Evolutionary conservation across 441 rosid species (phyloP).

Genomic region (Gossypium davidsonii): DNA sequence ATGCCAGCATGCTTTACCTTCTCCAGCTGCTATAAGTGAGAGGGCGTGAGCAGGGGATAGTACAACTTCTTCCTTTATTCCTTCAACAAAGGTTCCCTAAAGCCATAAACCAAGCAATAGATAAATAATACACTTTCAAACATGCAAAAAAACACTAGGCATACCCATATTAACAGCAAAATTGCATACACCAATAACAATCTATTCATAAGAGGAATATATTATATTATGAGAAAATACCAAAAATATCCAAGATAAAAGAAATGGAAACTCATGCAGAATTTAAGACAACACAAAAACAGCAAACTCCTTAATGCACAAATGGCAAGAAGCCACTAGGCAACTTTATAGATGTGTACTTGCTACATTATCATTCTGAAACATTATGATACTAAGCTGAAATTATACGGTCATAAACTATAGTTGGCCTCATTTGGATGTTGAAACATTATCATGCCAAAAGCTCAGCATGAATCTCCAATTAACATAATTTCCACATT

Average conservation of each 20-base stretch:
- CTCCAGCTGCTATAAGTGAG: constrained; percentile 98
- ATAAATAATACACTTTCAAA: constrained; percentile 9
- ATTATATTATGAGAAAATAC: not conserved
- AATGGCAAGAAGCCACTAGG: not conserved
- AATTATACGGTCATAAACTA: not conserved
- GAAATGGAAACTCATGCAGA: not conserved
- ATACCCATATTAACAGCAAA: not conserved
- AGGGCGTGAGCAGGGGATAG: constrained; percentile 98
- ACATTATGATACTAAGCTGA: not conserved
- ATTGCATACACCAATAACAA: too few relatives aligned
- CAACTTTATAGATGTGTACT: not conserved
- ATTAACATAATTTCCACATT: not conserved
- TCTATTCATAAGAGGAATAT: not conserved
- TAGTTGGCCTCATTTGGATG: not conserved
- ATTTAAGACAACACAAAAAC: not conserved
- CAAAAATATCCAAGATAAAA: not conserved
- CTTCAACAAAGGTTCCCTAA: constrained; percentile 97
- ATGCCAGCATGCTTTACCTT: constrained; percentile 55
- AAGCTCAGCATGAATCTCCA: not conserved
- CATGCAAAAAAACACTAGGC: not conserved
- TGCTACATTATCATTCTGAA: not conserved
- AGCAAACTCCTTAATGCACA: not conserved
- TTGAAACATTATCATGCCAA: not conserved
- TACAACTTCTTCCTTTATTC: constrained; percentile 98
- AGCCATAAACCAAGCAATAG: constrained; percentile 23